These are phyloP conservation scores for Begonia fuchsioides DNA, from an alignment of 306 rosid genomes.

Conservation along the genomic window DNA sequence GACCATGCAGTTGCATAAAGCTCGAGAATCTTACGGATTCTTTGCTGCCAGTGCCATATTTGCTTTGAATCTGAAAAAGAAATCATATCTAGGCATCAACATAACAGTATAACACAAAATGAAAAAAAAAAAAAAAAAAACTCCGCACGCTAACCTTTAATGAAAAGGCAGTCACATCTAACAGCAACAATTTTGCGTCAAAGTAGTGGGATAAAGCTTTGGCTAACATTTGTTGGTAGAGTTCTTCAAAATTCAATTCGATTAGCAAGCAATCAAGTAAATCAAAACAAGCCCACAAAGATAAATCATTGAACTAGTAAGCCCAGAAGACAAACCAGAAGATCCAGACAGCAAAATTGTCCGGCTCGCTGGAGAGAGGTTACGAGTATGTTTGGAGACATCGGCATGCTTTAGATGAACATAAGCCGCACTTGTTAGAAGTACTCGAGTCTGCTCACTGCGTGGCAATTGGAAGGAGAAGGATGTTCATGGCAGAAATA, in stretches of 20 bases:
- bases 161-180: conserved; percentile 75
- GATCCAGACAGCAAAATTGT: conserved; percentile 93
- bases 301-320: neutral
- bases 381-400: conserved; percentile 69
- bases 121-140: neutral
- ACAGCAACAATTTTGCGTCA: conserved; percentile 75
- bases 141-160: conserved; percentile 47
- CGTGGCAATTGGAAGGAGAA: neutral
- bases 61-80: conserved; percentile 58
- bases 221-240: conserved; percentile 90
- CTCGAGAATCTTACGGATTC: conserved; percentile 46
- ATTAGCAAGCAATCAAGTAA: neutral
- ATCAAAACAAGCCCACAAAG: too few species aligned
- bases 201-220: conserved; percentile 94
- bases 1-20: neutral
- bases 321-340: conserved; percentile 39
- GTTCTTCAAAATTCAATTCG: conserved; percentile 35
- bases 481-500: too few species aligned
- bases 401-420: conserved; percentile 84
- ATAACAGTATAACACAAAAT: neutral
- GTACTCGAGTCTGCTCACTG: conserved; percentile 82
- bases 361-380: conserved; percentile 87
- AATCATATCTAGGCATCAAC: neutral
- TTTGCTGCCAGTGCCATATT: conserved; percentile 47
- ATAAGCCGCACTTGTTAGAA: conserved; percentile 91